phyloP scores from a whole-genome alignment of 352 stramenopile genomes.

The Pythium aristosporum region DNA sequence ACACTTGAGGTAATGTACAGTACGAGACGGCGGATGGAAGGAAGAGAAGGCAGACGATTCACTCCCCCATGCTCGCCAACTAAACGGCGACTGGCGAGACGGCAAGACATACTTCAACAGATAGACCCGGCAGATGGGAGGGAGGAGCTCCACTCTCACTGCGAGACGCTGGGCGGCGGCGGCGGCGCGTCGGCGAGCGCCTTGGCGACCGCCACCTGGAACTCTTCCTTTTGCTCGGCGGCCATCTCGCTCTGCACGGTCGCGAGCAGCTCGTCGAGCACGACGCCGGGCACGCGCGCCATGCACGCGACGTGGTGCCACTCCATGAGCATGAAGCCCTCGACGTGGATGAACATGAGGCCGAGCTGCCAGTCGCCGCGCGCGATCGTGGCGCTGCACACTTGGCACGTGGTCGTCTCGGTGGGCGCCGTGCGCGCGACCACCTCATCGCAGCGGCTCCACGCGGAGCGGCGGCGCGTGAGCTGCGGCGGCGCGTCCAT shows the following conservation, averaged over 20 bases:
- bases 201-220: constrained; percentile 32
- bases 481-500: constrained; percentile 42
- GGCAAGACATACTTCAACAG: constrained; percentile 1
- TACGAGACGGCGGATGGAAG: not conserved
- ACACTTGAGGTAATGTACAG: constrained; percentile 3
- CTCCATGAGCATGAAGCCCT: constrained; percentile 88
- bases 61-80: not conserved
- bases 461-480: constrained; percentile 55
- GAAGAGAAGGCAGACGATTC: constrained; percentile 2
- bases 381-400: constrained; percentile 57
- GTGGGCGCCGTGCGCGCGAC: constrained; percentile 71
- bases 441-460: constrained; percentile 81
- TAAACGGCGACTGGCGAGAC: constrained; percentile 1
- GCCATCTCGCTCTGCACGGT: constrained; percentile 70
- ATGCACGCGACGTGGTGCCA: constrained; percentile 78
- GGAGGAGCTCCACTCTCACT: not conserved
- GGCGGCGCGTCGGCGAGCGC: constrained; percentile 11
- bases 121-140: not conserved
- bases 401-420: constrained; percentile 75
- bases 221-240: constrained; percentile 47
- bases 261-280: constrained; percentile 51
- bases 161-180: constrained; percentile 17
- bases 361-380: constrained; percentile 72
- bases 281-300: constrained; percentile 45
- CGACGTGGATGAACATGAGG: constrained; percentile 85